Percentiles rank a stretch among this genome's conserved stretches.
Evolutionary conservation across 2,329 filamentous ascomycete species (phyloP).

Genomic region (Fusarium sp.): DNA sequence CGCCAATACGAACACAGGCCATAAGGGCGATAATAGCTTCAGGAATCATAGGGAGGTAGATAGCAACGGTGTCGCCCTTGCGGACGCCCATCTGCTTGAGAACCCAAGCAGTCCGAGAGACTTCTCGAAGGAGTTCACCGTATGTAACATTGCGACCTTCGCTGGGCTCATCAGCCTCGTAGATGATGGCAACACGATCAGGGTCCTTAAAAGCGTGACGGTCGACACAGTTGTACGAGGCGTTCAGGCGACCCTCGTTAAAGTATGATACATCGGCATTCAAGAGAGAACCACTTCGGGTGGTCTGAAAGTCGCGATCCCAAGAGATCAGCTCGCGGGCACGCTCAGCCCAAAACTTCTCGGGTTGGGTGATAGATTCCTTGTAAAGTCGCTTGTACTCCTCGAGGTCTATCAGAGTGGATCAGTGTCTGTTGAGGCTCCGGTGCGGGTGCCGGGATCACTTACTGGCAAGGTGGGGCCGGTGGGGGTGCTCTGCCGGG

Average conservation of each 20-base stretch:
- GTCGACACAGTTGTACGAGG: slow-evolving; percentile 97
- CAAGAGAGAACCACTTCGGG: slow-evolving; percentile 78
- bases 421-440: slow-evolving; percentile 44
- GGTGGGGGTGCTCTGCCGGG: slow-evolving; percentile 72
- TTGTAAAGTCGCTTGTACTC: slow-evolving; percentile 76
- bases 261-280: slow-evolving; percentile 95
- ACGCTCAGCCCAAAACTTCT: slow-evolving; percentile 88
- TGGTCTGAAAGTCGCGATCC: slow-evolving; percentile 92
- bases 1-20: slow-evolving; percentile 91
- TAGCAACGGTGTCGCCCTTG: slow-evolving; percentile 96
- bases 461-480: slow-evolving; percentile 74
- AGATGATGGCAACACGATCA: slow-evolving; percentile 94
- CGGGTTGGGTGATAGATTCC: slow-evolving; percentile 89
- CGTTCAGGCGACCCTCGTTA: slow-evolving; percentile 90
- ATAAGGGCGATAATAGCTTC: slow-evolving; percentile 93
- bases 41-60: slow-evolving; percentile 99
- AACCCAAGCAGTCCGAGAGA: slow-evolving; percentile 86
- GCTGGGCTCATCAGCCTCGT: slow-evolving; percentile 91
- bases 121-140: slow-evolving; percentile 89
- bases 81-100: slow-evolving; percentile 95
- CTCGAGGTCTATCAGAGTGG: slow-evolving; percentile 63
- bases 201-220: slow-evolving; percentile 96
- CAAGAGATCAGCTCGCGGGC: slow-evolving; percentile 92
- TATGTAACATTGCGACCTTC: slow-evolving; percentile 94
- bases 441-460: slow-evolving; percentile 41